A percentile compares a stretch with the other conserved stretches of the same genome.
Evolutionary conservation across 176 grass and related monocot species (phyloP).

Genomic region (Aegilops tauschii): DNA sequence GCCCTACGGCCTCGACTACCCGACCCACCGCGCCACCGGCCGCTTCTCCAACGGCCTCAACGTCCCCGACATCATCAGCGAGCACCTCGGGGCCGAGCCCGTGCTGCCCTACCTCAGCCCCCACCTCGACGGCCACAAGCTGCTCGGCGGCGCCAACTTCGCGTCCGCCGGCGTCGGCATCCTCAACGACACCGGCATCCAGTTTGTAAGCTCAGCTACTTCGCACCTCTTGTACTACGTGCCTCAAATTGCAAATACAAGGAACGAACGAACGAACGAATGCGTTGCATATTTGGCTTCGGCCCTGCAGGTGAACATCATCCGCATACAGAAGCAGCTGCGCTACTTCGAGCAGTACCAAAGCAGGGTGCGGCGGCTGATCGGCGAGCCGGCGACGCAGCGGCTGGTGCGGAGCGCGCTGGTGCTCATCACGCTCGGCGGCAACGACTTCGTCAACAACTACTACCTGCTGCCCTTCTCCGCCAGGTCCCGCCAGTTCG

Average conservation of each 20-base stretch:
- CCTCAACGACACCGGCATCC: slow-evolving; percentile 87
- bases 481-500: neutral
- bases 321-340: neutral
- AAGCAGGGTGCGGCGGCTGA: neutral
- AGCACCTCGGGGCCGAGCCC: slow-evolving; percentile 1
- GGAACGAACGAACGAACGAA: too few relatives aligned
- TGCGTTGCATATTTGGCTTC: too few relatives aligned
- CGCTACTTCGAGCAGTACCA: neutral
- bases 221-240: too few relatives aligned
- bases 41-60: slow-evolving; percentile 23
- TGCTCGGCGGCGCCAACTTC: slow-evolving; percentile 91
- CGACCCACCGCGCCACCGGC: slow-evolving; percentile 19
- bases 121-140: slow-evolving; percentile 30
- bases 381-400: neutral
- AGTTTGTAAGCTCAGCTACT: slow-evolving; percentile 57
- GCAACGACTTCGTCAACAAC: neutral
- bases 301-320: neutral
- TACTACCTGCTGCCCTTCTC: neutral
- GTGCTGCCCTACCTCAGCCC: slow-evolving; percentile 10
- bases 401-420: neutral
- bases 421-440: neutral
- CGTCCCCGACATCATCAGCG: slow-evolving; percentile 10
- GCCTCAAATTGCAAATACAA: too few relatives aligned
- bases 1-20: slow-evolving; percentile 9
- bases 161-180: slow-evolving; percentile 94